Evolutionary conservation across 108 stramenopile species (phyloP).

Genomic region (Pseudonitzschia pungens): DNA sequence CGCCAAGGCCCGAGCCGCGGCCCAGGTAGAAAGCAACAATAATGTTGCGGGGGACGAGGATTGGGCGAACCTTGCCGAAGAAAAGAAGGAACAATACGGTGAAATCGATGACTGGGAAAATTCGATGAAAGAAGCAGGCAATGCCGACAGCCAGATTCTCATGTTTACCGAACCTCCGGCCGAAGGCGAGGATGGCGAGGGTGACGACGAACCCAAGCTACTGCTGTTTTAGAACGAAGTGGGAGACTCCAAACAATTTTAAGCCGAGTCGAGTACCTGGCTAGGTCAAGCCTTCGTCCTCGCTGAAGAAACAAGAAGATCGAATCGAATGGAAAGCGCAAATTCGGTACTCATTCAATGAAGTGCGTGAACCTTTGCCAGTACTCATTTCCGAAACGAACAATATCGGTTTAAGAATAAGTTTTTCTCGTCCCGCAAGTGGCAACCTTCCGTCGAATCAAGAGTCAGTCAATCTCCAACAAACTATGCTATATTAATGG

Average conservation of each 20-base stretch:
- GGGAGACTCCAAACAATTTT: not conserved
- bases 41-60: constrained; percentile 39
- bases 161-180: constrained; percentile 22
- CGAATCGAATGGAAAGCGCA: too few species aligned
- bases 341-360: too few species aligned
- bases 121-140: constrained; percentile 45
- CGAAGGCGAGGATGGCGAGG: not conserved
- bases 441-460: too few species aligned
- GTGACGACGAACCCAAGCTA: constrained; percentile 13
- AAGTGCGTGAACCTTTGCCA: too few species aligned
- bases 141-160: constrained; percentile 45
- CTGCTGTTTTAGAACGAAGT: not conserved
- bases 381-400: too few species aligned
- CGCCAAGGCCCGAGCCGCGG: constrained; percentile 41
- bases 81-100: constrained; percentile 32
- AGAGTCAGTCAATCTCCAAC: too few species aligned
- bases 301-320: too few species aligned
- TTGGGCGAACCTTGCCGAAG: constrained; percentile 35
- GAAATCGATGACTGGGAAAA: constrained; percentile 54
- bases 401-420: too few species aligned
- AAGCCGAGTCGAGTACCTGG: too few species aligned
- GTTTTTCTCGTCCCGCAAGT: too few species aligned
- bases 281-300: too few species aligned
- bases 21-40: constrained; percentile 23
- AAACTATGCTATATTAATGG: too few species aligned